These are phyloP conservation scores for Senecio squalidus DNA, from an alignment of 140 eudicot genomes.

Conservation along the genomic window DNA sequence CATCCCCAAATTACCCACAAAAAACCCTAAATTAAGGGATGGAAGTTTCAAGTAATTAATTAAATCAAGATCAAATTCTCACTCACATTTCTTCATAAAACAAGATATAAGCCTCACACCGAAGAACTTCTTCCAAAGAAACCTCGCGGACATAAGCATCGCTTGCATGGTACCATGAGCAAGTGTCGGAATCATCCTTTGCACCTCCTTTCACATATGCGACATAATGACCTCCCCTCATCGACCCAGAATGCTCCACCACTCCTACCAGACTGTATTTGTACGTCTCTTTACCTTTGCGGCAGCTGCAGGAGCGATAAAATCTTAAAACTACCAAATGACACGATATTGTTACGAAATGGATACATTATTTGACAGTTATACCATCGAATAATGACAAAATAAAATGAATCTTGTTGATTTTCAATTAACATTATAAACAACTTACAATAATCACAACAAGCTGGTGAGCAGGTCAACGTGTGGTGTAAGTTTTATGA, in stretches of 20 bases:
- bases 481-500: no score
- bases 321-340: background rate
- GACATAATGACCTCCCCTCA: constrained; percentile 89
- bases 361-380: background rate
- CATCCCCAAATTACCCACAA: constrained; percentile 15
- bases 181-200: constrained; percentile 20
- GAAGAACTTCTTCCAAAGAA: constrained; percentile 65
- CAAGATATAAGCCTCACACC: constrained; percentile 76
- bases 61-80: background rate
- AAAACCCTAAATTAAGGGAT: constrained; percentile 2
- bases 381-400: background rate
- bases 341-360: background rate
- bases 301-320: constrained; percentile 33
- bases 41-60: constrained; percentile 4
- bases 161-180: constrained; percentile 72
- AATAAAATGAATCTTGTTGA: background rate
- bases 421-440: no score
- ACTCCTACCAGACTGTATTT: constrained; percentile 66
- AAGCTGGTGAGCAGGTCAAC: no score
- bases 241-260: constrained; percentile 85
- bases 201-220: constrained; percentile 70
- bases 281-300: constrained; percentile 30
- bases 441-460: no score
- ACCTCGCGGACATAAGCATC: constrained; percentile 62
- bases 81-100: constrained; percentile 62